Evolutionary conservation across 2,329 filamentous ascomycete species (phyloP).

Genomic region (Apiospora sp.): DNA sequence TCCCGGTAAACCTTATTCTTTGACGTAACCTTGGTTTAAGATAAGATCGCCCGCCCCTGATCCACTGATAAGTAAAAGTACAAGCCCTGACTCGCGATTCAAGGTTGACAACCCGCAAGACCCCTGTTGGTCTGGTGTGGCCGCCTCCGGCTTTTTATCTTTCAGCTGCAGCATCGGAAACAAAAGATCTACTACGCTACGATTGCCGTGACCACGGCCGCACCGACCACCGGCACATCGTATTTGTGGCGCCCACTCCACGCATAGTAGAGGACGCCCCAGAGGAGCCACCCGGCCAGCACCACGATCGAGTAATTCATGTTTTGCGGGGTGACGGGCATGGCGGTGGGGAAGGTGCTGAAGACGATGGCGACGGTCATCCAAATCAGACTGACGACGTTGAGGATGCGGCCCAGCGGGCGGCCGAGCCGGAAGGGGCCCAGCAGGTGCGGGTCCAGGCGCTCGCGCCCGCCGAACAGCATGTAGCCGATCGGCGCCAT

Average conservation of each 20-base stretch:
- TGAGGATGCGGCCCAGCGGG: constrained; percentile 37
- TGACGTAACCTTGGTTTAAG: background rate
- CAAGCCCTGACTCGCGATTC: constrained; percentile 2
- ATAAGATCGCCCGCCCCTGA: background rate
- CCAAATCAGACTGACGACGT: constrained; percentile 53
- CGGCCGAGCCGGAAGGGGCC: constrained; percentile 44
- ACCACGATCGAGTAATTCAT: constrained; percentile 58
- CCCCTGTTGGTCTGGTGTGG: background rate
- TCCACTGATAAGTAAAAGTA: background rate
- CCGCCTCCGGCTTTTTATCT: background rate
- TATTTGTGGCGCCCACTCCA: constrained; percentile 37
- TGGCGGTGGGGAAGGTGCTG: constrained; percentile 51
- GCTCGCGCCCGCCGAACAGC: constrained; percentile 14
- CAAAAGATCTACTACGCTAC: background rate
- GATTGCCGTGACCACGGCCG: background rate
- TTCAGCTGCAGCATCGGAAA: background rate
- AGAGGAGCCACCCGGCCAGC: constrained; percentile 47
- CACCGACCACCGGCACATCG: constrained; percentile 33
- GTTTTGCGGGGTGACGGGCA: constrained; percentile 50
- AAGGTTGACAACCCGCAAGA: background rate
- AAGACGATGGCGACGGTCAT: constrained; percentile 53
- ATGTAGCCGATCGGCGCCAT: constrained; percentile 49
- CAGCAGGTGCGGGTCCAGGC: background rate
- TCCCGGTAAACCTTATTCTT: background rate
- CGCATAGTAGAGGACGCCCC: constrained; percentile 46